Conservation (phyloP, 345 rosid genomes). For the Pistacia integerrima region DNA sequence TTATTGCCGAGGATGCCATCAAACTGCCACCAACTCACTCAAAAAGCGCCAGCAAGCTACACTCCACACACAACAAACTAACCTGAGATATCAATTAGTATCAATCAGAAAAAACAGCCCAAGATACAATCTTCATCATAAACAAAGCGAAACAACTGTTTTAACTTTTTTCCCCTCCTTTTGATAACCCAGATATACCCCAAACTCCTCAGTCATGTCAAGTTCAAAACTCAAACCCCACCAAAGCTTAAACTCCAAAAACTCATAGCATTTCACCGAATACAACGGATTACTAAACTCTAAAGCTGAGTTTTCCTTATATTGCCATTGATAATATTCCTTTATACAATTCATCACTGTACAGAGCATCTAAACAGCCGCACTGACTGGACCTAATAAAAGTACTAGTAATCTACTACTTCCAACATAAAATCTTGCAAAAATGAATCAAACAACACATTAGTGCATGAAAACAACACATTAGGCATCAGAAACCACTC, state of each 20-base stretch:
- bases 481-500: too few relatives aligned
- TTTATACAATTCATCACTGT: not conserved
- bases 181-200: not conserved
- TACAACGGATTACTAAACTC: not conserved
- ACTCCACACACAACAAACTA: not conserved
- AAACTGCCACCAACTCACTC: not conserved
- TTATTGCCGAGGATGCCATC: conserved; percentile 36
- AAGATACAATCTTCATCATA: not conserved
- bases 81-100: not conserved
- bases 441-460: too few relatives aligned
- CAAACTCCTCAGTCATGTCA: not conserved
- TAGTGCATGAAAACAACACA: too few relatives aligned
- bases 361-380: not conserved
- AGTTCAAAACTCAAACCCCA: not conserved
- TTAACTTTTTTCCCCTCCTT: too few relatives aligned
- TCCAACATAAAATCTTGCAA: not conserved
- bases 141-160: not conserved
- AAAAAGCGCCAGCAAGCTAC: not conserved
- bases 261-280: not conserved
- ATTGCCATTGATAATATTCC: not conserved
- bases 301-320: not conserved
- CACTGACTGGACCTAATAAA: not conserved
- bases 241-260: not conserved
- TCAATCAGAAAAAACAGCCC: not conserved
- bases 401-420: not conserved